Percentiles rank a stretch among this genome's conserved stretches.
These are phyloP conservation scores for Kurtzmaniella natalensis DNA, from an alignment of 1,139 yeast species.

Conservation along the genomic window DNA sequence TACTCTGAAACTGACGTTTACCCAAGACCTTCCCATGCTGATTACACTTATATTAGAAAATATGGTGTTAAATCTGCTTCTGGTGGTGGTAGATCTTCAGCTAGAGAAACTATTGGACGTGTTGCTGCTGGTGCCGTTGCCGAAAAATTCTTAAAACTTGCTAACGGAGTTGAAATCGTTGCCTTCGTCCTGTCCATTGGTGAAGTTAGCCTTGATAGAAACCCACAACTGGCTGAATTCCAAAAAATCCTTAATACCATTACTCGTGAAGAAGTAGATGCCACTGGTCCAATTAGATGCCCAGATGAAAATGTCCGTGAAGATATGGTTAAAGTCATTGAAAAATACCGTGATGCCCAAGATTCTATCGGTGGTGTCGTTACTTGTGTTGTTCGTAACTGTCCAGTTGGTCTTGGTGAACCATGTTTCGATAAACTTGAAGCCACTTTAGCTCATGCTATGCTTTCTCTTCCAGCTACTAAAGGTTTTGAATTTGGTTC, in stretches of 20 bases:
- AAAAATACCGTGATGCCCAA: constrained; percentile 76
- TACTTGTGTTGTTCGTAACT: constrained; percentile 91
- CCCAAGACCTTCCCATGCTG: constrained; percentile 98
- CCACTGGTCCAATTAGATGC: constrained; percentile 86
- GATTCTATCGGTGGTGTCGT: constrained; percentile 98
- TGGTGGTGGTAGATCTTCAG: constrained; percentile 97
- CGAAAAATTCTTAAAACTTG: constrained; percentile 75
- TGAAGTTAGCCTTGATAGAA: constrained; percentile 66
- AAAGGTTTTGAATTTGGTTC: constrained; percentile 98
- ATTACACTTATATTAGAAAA: constrained; percentile 84
- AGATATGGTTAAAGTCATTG: constrained; percentile 82
- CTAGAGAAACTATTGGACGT: constrained; percentile 96
- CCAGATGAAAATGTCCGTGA: constrained; percentile 74
- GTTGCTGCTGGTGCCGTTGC: constrained; percentile 99
- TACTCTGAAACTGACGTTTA: constrained; percentile 90
- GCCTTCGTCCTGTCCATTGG: constrained; percentile 96
- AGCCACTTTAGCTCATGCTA: constrained; percentile 93
- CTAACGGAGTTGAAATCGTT: constrained; percentile 85
- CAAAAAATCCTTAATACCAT: constrained; percentile 63
- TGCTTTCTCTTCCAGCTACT: constrained; percentile 96
- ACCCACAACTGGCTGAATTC: constrained; percentile 62
- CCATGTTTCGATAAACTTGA: constrained; percentile 96
- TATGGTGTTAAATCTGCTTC: constrained; percentile 91
- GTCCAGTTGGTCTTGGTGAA: constrained; percentile 93
- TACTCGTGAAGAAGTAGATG: constrained; percentile 86